These are phyloP conservation scores for Porcisia deanei DNA, from an alignment of 208 protist genomes.

Conservation along the genomic window DNA sequence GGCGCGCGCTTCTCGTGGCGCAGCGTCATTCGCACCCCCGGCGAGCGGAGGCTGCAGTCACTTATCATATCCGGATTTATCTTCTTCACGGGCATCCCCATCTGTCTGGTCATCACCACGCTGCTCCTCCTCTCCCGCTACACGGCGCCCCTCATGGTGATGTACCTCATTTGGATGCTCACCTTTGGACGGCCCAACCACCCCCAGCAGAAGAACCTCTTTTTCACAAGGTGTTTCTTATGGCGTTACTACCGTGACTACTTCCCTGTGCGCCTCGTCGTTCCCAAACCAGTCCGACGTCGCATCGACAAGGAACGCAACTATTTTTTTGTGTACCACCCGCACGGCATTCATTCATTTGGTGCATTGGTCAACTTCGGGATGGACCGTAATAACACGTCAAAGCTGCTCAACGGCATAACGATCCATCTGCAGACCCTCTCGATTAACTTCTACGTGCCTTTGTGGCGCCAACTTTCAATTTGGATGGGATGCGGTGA, in stretches of 20 bases:
- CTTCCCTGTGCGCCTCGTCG: slow-evolving; percentile 80
- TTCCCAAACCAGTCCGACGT: slow-evolving; percentile 45
- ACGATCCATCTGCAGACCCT: slow-evolving; percentile 80
- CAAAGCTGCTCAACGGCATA: slow-evolving; percentile 64
- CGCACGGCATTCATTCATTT: slow-evolving; percentile 90
- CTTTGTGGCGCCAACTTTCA: slow-evolving; percentile 84
- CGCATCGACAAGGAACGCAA: slow-evolving; percentile 56
- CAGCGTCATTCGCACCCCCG: slow-evolving; percentile 54
- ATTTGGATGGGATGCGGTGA: slow-evolving; percentile 71
- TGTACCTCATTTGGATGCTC: slow-evolving; percentile 77
- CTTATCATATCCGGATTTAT: slow-evolving; percentile 44
- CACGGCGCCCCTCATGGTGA: slow-evolving; percentile 57
- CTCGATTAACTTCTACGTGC: slow-evolving; percentile 84
- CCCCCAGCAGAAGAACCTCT: slow-evolving; percentile 35
- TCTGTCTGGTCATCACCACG: slow-evolving; percentile 36
- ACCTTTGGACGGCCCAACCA: slow-evolving; percentile 49
- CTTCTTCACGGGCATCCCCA: slow-evolving; percentile 77
- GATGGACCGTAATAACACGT: slow-evolving; percentile 44
- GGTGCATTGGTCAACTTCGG: slow-evolving; percentile 83
- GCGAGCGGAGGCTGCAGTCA: slow-evolving; percentile 52
- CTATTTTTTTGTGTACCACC: slow-evolving; percentile 91
- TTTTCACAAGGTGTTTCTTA: slow-evolving; percentile 33
- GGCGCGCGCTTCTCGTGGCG: slow-evolving; percentile 34
- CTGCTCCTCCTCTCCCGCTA: slow-evolving; percentile 46
- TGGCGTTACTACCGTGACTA: slow-evolving; percentile 82